Percentiles rank a stretch among this genome's conserved stretches.
Evolutionary conservation across 2,329 filamentous ascomycete genomes (phyloP).

Genomic region (Alternaria incomplexa): DNA sequence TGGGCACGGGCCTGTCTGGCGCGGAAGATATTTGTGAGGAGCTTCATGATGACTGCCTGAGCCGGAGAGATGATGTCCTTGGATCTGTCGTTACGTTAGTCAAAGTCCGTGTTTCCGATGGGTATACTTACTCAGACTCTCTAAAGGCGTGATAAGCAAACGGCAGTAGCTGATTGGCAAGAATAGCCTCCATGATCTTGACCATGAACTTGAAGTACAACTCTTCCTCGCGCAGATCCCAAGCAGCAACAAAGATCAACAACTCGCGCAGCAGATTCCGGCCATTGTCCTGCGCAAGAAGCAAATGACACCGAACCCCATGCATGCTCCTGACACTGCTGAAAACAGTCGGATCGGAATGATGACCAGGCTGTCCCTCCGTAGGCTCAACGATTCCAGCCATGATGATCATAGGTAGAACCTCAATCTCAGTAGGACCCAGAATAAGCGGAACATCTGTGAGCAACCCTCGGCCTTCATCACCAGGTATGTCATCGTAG

Average conservation of each 20-base stretch:
- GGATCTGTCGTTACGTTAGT: conserved; percentile 53
- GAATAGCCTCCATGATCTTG: conserved; percentile 91
- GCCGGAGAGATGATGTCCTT: conserved; percentile 97
- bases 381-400: conserved; percentile 87
- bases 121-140: conserved; percentile 59
- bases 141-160: conserved; percentile 91
- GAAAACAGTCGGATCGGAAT: conserved; percentile 56
- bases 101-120: too few relatives aligned
- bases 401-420: conserved; percentile 96
- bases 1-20: conserved; percentile 55
- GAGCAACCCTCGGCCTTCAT: conserved; percentile 79
- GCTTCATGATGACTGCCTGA: conserved; percentile 88
- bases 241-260: conserved; percentile 94
- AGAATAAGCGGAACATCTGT: conserved; percentile 95
- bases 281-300: conserved; percentile 88
- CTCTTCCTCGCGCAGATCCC: conserved; percentile 92
- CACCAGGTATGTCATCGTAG: conserved; percentile 72
- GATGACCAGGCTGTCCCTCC: conserved; percentile 67
- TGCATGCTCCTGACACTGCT: conserved; percentile 77
- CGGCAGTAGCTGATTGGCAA: conserved; percentile 86
- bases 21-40: conserved; percentile 89
- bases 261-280: conserved; percentile 88
- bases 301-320: conserved; percentile 85
- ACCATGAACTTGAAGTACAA: conserved; percentile 96
- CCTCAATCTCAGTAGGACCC: conserved; percentile 93